Evolutionary conservation across 2,329 filamentous ascomycete species (phyloP).

Genomic region (Pseudogymnoascus verrucosus): DNA sequence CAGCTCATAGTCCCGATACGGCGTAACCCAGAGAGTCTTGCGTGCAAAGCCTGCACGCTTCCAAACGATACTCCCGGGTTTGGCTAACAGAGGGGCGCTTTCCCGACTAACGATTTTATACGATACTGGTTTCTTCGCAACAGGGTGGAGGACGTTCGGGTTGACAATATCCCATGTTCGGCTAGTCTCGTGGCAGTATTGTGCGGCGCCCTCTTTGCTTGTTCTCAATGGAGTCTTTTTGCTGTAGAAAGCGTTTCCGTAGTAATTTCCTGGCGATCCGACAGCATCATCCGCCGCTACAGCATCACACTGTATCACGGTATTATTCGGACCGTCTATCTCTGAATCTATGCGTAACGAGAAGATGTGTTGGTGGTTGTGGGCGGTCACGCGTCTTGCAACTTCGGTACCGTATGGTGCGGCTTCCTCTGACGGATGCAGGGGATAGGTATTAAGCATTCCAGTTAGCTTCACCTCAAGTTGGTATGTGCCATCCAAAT

Average conservation of each 20-base stretch:
- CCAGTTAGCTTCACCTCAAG: slow-evolving; percentile 87
- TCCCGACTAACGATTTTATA: slow-evolving; percentile 91
- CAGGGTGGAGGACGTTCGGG: slow-evolving; percentile 72
- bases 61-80: slow-evolving; percentile 67
- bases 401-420: slow-evolving; percentile 88
- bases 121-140: slow-evolving; percentile 73
- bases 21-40: slow-evolving; percentile 50
- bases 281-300: slow-evolving; percentile 62
- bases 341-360: slow-evolving; percentile 82
- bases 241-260: slow-evolving; percentile 85
- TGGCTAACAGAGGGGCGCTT: slow-evolving; percentile 69
- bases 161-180: slow-evolving; percentile 90
- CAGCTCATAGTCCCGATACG: slow-evolving; percentile 49
- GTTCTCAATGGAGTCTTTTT: slow-evolving; percentile 74
- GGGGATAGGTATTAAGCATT: slow-evolving; percentile 84
- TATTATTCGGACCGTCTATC: slow-evolving; percentile 78
- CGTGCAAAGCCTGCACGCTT: slow-evolving; percentile 52
- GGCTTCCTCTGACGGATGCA: slow-evolving; percentile 72
- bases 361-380: slow-evolving; percentile 95
- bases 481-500: slow-evolving; percentile 86
- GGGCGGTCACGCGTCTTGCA: slow-evolving; percentile 81
- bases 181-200: slow-evolving; percentile 73
- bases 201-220: slow-evolving; percentile 58
- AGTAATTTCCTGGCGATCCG: slow-evolving; percentile 73
- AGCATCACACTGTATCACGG: slow-evolving; percentile 76